Conservation (phyloP, 192 early-diverging fungal genomes). For the Helicostylum pulchrum region DNA sequence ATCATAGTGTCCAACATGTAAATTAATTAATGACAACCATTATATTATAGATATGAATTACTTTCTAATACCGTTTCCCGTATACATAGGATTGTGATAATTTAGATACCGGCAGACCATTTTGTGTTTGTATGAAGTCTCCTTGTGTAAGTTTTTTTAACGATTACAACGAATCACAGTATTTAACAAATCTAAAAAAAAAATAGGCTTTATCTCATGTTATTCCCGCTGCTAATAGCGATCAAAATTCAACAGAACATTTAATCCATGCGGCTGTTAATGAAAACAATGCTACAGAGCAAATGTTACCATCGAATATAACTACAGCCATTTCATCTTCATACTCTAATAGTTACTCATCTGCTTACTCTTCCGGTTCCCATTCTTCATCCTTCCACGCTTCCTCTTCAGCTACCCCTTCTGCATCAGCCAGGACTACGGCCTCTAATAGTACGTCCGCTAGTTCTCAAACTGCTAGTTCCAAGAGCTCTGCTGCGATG, state of each 20-base stretch:
- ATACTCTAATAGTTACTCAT: too few relatives aligned
- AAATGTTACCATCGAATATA: too few relatives aligned
- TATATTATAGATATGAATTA: background rate
- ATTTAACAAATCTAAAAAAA: background rate
- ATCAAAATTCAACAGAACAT: too few relatives aligned
- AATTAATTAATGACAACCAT: background rate
- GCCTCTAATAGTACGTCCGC: background rate
- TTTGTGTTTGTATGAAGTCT: slow-evolving; percentile 8
- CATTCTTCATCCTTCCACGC: too few relatives aligned
- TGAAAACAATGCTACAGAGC: too few relatives aligned
- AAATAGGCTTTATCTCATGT: background rate
- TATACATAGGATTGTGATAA: slow-evolving; percentile 12
- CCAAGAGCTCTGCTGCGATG: background rate
- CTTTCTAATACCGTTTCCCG: background rate
- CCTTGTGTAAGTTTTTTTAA: slow-evolving; percentile 5
- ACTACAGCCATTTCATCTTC: too few relatives aligned
- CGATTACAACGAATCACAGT: background rate
- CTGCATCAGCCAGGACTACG: background rate
- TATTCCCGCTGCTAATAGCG: background rate
- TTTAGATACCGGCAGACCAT: slow-evolving; percentile 8
- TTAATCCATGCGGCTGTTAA: too few relatives aligned
- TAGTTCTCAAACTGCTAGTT: background rate
- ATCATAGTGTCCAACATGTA: slow-evolving; percentile 13
- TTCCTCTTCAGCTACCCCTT: background rate
- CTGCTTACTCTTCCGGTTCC: too few relatives aligned